Evolutionary conservation across 1,284 basidiomycete species (phyloP), one percentile per base, ranked within the genome.

Genomic region (Anthracocystis panici-leucophaei): DNA sequence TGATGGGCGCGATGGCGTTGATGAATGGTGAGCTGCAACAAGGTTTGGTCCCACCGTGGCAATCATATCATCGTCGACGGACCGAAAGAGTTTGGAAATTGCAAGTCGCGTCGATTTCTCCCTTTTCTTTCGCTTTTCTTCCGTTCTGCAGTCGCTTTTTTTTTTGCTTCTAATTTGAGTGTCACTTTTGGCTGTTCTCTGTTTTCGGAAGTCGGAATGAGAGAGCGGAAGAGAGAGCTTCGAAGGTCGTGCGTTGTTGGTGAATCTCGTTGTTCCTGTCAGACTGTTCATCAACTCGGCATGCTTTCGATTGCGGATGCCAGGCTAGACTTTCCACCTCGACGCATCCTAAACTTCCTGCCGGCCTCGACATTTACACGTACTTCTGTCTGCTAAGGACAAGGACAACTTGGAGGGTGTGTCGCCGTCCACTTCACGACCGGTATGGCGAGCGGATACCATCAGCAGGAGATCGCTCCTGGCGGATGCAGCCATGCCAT

Each of bases 381-480:
- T 21, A 16, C 7, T 29, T 10, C 25, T 29, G 21, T 27, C 23
- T 48, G 14, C 23, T 14, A 21, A 5, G 20, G 31, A 35, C 35
- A 16, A 49, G 27, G 9, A 21, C 29, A 51, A 31, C 49, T 38
- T 46, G 7, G 21, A 48, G 18, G 9, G 48, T 10, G 38, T 53
- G 51, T 14, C 21, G 29, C 38, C 25, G 20, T 21, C 20, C 21
- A 9, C 45, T 54, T 6, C 25, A 44, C 69, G 63, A 31, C 11
- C 44, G 57, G 3, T 23, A 48, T 77, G 75, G 66, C 75, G 54
- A 73, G 70, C 64, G 76, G 76, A 5, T 75, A 73, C 42, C 74
- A 77, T 33, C 57, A 70, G 35, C 72, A 80, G 62, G 66, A 76
- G 52, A 40, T 83, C 25, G 68, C 77, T n/a, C 79, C 82, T 0